phyloP scores from a whole-genome alignment of 2,329 filamentous ascomycete species.

The Catunica adiposa region DNA sequence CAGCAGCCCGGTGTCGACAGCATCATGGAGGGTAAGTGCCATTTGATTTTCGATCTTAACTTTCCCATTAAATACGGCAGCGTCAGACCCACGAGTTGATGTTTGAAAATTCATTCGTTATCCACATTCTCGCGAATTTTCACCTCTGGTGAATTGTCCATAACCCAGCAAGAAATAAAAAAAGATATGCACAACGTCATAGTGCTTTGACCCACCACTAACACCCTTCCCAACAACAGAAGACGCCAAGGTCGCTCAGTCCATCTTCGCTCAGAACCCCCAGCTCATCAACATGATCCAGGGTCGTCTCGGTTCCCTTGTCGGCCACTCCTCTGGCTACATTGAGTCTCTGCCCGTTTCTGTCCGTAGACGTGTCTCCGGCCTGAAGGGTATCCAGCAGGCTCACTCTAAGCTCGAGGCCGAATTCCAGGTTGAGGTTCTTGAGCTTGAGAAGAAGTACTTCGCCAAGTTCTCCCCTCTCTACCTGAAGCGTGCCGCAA shows the following conservation, averaged over 20 bases:
- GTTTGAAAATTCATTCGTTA: no score
- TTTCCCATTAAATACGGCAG: constrained; percentile 35
- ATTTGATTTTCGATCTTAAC: constrained; percentile 16
- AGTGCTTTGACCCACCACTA: not conserved
- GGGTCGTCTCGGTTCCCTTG: constrained; percentile 80
- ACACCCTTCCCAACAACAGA: constrained; percentile 38
- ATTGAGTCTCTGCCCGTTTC: constrained; percentile 84
- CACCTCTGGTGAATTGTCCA: no score
- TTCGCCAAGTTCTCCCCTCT: constrained; percentile 97
- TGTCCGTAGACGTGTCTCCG: constrained; percentile 84
- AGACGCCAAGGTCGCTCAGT: constrained; percentile 52
- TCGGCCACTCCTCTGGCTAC: constrained; percentile 92
- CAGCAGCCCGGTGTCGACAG: constrained; percentile 86
- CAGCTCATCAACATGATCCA: constrained; percentile 94
- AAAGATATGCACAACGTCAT: not conserved
- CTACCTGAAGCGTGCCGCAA: constrained; percentile 85
- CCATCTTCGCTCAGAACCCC: constrained; percentile 90
- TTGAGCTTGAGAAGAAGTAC: constrained; percentile 98
- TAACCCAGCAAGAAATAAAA: no score
- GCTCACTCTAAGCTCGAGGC: constrained; percentile 97
- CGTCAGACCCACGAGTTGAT: no score
- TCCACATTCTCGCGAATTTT: no score
- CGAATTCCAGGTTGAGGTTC: constrained; percentile 95
- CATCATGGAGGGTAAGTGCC: constrained; percentile 81
- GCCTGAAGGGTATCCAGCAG: constrained; percentile 95